Evolutionary conservation across 2,329 filamentous ascomycete species (phyloP), one percentile per base, ranked within the genome.

Genomic region (Neofusicoccum laricinum): DNA sequence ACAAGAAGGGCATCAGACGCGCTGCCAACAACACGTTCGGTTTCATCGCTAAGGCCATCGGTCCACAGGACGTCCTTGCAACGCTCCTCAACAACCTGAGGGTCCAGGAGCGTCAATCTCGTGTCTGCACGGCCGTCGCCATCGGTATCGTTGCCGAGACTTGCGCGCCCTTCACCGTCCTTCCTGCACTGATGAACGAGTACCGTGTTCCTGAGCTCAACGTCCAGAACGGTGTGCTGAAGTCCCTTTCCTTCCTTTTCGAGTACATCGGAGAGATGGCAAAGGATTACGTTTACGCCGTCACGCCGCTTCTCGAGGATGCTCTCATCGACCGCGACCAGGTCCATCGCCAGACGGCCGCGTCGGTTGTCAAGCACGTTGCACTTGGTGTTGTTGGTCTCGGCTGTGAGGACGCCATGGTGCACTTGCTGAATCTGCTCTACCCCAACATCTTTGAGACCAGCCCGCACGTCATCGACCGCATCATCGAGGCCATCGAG

Each of bases 261-360:
- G 95, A 99, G 75, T 99, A 99, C 79, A 99, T 99, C 76, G 95
- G 95, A 68, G 95, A 99, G 79, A 98, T 99, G 95, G 92, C 93
- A 68, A 99, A 98, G 80, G 95, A 99, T 78, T 99, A 99, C 76
- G 95, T 99, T 74, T 99, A 99, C 74, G 95, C 96, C 17, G 93
- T 99, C 38, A 97, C 93, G 2, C 95, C 95, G 6, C 83, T 99
- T 10, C 88, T 99, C 1, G 95, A 99, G 75, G 95, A 99, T 75
- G 95, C 96, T 2, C 88, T 99, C 67, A 97, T 97, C 78, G 95
- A 99, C 77, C 90, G 95, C 67, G 95, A 99, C 77, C 95, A 99
- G 80, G 95, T 99, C 1, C 95, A 99, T 80, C 89, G 95, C 32
- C 95, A 99, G 78, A 99, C 95, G 1, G 95, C 95, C 1, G 95